Conservation (phyloP, 2,329 filamentous ascomycete genomes). For the Xylariaceae sp. region DNA sequence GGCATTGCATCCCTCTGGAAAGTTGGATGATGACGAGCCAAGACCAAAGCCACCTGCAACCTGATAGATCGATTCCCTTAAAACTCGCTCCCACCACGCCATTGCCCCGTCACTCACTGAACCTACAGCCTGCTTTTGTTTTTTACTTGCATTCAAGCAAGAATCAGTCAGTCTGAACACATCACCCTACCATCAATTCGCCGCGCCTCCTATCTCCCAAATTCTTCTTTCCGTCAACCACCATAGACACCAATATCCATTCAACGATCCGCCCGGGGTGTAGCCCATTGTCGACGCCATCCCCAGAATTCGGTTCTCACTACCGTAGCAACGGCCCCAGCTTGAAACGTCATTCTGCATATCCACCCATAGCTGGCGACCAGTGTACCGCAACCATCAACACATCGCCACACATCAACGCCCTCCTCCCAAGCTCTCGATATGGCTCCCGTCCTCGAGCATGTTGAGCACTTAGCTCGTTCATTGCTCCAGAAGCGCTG, state of each 20-base stretch:
- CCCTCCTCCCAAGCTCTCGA: neutral
- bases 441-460: constrained; percentile 25
- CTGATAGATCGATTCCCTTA: constrained; percentile 1
- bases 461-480: constrained; percentile 14
- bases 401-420: neutral
- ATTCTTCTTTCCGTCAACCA: no score
- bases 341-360: constrained; percentile 10
- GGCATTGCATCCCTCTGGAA: constrained; percentile 1
- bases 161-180: no score
- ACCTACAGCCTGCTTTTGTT: no score
- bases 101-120: no score
- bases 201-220: no score
- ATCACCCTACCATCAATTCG: no score
- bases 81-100: constrained; percentile 1
- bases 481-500: constrained; percentile 17
- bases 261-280: no score
- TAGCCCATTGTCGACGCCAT: neutral
- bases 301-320: neutral
- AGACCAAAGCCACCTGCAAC: neutral
- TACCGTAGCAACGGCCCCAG: constrained; percentile 6
- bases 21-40: constrained; percentile 7
- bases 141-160: no score
- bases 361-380: no score
- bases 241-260: no score
- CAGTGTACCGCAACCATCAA: no score